Evolutionary conservation across 768 basidiomycete species (phyloP).

Genomic region (Pholiota molesta): DNA sequence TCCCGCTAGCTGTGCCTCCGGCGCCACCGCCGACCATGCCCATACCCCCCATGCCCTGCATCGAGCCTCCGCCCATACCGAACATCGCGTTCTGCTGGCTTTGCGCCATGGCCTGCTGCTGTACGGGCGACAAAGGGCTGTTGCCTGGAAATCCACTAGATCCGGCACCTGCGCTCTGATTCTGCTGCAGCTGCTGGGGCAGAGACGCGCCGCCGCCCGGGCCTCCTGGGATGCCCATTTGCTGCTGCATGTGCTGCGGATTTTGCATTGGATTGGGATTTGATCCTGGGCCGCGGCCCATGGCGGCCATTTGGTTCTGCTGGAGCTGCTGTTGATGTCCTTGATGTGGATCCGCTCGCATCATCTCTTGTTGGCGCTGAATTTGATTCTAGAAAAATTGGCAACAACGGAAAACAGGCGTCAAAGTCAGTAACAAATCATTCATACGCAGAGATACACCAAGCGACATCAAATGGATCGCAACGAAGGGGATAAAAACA

Average conservation of each 20-base stretch:
- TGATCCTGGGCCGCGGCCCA: conserved; percentile 19
- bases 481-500: background rate
- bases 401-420: too few relatives aligned
- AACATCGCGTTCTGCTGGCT: conserved; percentile 26
- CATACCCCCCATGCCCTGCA: conserved; percentile 22
- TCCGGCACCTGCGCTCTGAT: conserved; percentile 17
- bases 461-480: too few relatives aligned
- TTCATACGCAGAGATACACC: too few relatives aligned
- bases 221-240: conserved; percentile 8
- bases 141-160: conserved; percentile 16
- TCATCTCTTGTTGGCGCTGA: conserved; percentile 3
- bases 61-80: conserved; percentile 17
- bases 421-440: background rate
- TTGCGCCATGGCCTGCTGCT: conserved; percentile 24
- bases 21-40: conserved; percentile 18
- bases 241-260: conserved; percentile 7
- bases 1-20: conserved; percentile 21
- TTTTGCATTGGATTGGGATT: conserved; percentile 19
- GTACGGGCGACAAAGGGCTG: conserved; percentile 22
- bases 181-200: conserved; percentile 18
- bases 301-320: conserved; percentile 25
- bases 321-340: conserved; percentile 26
- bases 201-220: conserved; percentile 7
- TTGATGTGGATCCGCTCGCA: conserved; percentile 20
- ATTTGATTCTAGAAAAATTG: background rate